phyloP scores from a whole-genome alignment of 768 basidiomycete species.

The Pisolithus albus region DNA sequence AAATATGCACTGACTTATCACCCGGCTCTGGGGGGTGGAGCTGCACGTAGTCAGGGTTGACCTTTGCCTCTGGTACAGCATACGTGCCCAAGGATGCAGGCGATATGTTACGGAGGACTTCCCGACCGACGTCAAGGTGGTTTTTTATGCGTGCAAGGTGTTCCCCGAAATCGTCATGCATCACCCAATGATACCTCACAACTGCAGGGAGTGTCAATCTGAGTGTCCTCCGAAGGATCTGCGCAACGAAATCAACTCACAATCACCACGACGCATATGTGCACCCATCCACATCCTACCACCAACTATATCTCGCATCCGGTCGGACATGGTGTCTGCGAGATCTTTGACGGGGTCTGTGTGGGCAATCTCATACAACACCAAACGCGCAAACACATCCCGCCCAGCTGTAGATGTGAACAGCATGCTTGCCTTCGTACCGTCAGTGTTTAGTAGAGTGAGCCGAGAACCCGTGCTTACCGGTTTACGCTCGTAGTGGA shows the following conservation, averaged over 20 bases:
- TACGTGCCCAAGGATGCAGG: conserved; percentile 15
- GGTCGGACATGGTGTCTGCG: conserved; percentile 24
- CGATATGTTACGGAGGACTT: conserved; percentile 13
- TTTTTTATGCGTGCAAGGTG: conserved; percentile 32
- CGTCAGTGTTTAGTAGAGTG: conserved; percentile 5
- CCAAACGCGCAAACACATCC: conserved; percentile 27
- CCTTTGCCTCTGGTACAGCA: conserved; percentile 14
- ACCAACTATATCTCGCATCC: conserved; percentile 24
- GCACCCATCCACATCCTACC: conserved; percentile 37
- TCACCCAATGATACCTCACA: conserved; percentile 29
- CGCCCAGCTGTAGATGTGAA: conserved; percentile 28
- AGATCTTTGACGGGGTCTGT: conserved; percentile 23
- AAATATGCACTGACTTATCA: conserved; percentile 14
- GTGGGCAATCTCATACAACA: conserved; percentile 26
- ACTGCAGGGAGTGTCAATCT: conserved; percentile 13
- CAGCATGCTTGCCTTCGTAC: conserved; percentile 24
- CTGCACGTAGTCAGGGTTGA: conserved; percentile 13
- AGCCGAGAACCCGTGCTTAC: conserved; percentile 13
- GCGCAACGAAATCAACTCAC: conserved; percentile 17
- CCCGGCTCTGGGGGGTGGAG: conserved; percentile 12
- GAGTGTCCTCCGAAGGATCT: too few species aligned
- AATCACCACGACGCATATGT: conserved; percentile 40
- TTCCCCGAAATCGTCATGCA: conserved; percentile 29
- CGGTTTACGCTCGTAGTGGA: conserved; percentile 35
- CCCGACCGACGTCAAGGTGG: conserved; percentile 15